phyloP scores from a whole-genome alignment of 768 basidiomycete genomes.

The Daedaleopsis sinensis region DNA sequence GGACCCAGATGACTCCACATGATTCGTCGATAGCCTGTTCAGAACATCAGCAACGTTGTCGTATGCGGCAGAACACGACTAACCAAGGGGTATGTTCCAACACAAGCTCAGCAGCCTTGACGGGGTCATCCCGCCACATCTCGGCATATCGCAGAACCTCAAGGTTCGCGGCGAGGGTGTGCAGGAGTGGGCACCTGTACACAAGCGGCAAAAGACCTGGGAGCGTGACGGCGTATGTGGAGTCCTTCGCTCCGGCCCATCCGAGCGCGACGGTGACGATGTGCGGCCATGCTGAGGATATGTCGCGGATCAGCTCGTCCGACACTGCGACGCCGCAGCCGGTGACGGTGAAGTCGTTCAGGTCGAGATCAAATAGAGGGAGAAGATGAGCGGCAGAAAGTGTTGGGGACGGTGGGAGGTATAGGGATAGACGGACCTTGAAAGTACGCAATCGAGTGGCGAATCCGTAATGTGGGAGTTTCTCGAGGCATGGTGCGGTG shows the following conservation, averaged over 20 bases:
- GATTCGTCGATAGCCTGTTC: too few species aligned
- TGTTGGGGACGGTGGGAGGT: not conserved
- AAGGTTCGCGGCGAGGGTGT: not conserved
- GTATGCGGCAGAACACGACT: too few species aligned
- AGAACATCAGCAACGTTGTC: too few species aligned
- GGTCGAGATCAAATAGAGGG: not conserved
- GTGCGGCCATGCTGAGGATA: not conserved
- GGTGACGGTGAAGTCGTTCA: not conserved
- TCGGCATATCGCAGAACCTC: too few species aligned
- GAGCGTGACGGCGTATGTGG: not conserved
- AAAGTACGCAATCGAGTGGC: not conserved
- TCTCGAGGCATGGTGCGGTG: too few species aligned
- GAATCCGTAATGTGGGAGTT: too few species aligned
- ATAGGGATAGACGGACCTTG: not conserved
- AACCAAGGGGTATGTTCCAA: too few species aligned
- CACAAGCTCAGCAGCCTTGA: too few species aligned
- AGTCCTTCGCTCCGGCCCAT: not conserved
- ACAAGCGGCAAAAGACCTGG: slow-evolving; percentile 1
- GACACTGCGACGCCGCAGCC: not conserved
- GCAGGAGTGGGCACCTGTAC: not conserved
- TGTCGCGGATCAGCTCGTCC: not conserved
- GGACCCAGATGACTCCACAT: too few species aligned
- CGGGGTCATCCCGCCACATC: too few species aligned
- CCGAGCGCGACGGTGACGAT: not conserved
- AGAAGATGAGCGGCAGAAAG: not conserved